Conservation (phyloP, 139 green algal species). For the Ulvella scutata region DNA sequence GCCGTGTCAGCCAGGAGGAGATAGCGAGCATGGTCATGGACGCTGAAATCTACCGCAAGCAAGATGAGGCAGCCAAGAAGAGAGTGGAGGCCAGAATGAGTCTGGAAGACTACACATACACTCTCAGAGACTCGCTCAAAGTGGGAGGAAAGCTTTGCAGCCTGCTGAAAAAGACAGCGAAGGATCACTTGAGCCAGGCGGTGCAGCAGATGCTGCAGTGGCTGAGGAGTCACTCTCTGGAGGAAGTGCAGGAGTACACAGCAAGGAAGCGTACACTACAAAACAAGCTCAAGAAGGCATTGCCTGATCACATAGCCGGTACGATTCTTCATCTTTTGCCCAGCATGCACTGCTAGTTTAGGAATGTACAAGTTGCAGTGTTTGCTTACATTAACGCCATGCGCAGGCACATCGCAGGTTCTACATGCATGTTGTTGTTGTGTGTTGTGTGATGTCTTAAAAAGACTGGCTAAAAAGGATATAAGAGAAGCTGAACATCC, state of each 20-base stretch:
- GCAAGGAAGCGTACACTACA: slow-evolving; percentile 88
- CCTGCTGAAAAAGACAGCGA: slow-evolving; percentile 53
- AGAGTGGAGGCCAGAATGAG: slow-evolving; percentile 24
- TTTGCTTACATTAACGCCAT: too few relatives aligned
- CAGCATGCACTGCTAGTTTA: too few relatives aligned
- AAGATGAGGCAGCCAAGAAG: slow-evolving; percentile 23
- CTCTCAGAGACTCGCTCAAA: background rate
- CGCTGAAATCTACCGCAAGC: slow-evolving; percentile 43
- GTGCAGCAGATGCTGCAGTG: slow-evolving; percentile 86
- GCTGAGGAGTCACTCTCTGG: too few relatives aligned
- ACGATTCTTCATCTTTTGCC: too few relatives aligned
- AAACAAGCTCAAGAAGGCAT: slow-evolving; percentile 93
- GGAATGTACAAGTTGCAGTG: too few relatives aligned
- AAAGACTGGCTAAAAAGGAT: too few relatives aligned
- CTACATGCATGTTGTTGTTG: too few relatives aligned
- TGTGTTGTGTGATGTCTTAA: too few relatives aligned
- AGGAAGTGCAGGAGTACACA: slow-evolving; percentile 74
- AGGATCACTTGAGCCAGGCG: slow-evolving; percentile 70
- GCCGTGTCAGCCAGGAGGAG: slow-evolving; percentile 42
- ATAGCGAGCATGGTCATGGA: slow-evolving; percentile 56
- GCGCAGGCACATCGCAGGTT: too few relatives aligned
- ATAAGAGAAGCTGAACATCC: too few relatives aligned
- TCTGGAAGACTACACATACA: background rate
- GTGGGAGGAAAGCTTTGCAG: slow-evolving; percentile 25
- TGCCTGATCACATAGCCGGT: too few relatives aligned